Conservation (phyloP, 2,329 filamentous ascomycete genomes). For the Sclerotinia subarctica region DNA sequence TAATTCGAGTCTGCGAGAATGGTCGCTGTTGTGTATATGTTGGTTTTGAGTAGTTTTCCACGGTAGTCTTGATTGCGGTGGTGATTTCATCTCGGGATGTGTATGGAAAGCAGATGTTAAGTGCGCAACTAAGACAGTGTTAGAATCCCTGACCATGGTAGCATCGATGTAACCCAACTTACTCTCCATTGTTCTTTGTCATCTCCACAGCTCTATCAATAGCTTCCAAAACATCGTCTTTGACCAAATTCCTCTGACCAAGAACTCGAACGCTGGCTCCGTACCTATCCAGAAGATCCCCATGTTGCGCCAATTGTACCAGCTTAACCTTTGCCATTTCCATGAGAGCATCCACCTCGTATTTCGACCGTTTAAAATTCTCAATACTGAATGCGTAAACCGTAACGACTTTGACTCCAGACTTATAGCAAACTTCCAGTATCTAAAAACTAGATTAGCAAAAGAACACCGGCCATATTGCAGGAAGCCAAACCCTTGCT, state of each 20-base stretch:
- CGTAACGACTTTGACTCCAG: conserved; percentile 92
- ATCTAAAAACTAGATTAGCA: conserved; percentile 52
- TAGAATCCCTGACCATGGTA: neutral
- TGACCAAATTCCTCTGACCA: conserved; percentile 79
- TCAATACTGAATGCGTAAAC: conserved; percentile 99
- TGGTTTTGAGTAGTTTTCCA: conserved; percentile 79
- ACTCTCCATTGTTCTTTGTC: conserved; percentile 84
- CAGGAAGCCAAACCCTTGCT: conserved; percentile 60
- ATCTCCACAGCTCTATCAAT: conserved; percentile 82
- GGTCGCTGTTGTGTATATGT: conserved; percentile 62
- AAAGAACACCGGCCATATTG: neutral
- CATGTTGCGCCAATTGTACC: conserved; percentile 86
- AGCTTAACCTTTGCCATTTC: conserved; percentile 96
- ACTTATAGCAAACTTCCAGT: conserved; percentile 97
- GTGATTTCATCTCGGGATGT: conserved; percentile 96
- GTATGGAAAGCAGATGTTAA: conserved; percentile 98
- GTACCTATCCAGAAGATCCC: conserved; percentile 88
- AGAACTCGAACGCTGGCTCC: conserved; percentile 83
- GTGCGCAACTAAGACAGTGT: conserved; percentile 48
- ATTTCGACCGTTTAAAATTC: conserved; percentile 95
- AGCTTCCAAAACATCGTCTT: conserved; percentile 81
- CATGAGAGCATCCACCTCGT: conserved; percentile 96
- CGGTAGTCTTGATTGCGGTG: conserved; percentile 79
- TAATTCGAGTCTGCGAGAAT: conserved; percentile 85
- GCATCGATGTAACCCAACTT: conserved; percentile 30